A percentile compares a stretch with the other conserved stretches of the same genome.
These are phyloP conservation scores for Geosmithia putterillii DNA, from an alignment of 2,329 filamentous ascomycete genomes.

Conservation along the genomic window DNA sequence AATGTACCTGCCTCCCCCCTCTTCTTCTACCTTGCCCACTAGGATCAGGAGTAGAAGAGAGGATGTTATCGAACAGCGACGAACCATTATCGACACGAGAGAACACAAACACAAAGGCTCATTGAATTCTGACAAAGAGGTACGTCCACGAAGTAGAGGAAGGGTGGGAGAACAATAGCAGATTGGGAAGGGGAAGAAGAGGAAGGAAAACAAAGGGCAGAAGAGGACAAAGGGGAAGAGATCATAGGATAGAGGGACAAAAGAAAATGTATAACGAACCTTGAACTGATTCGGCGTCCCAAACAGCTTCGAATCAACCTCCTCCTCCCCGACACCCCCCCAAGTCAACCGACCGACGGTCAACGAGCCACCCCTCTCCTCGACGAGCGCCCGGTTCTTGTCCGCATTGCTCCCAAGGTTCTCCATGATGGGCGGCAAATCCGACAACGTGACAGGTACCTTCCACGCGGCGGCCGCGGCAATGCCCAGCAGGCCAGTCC, in stretches of 20 bases:
- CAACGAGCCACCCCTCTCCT: constrained; percentile 40
- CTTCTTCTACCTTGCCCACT: no score
- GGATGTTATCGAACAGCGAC: no score
- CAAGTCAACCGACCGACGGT: constrained; percentile 63
- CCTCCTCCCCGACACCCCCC: constrained; percentile 37
- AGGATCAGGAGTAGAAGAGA: no score
- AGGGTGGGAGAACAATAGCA: no score
- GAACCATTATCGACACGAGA: no score
- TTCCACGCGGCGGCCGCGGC: constrained; percentile 65
- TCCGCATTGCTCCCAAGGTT: constrained; percentile 68
- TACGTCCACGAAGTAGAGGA: no score
- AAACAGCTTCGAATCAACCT: constrained; percentile 31
- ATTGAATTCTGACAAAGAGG: no score
- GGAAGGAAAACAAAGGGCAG: no score
- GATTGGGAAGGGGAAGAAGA: no score
- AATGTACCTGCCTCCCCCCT: no score
- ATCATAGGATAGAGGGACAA: background rate
- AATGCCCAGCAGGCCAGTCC: constrained; percentile 82
- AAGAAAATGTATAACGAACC: constrained; percentile 19
- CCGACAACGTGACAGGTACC: constrained; percentile 60
- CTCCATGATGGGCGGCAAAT: constrained; percentile 69
- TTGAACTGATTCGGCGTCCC: constrained; percentile 36
- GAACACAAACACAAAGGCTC: no score
- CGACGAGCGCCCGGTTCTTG: constrained; percentile 47
- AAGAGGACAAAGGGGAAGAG: background rate